These are phyloP conservation scores for Cornus florida DNA, from an alignment of 148 eudicot genomes.

Conservation along the genomic window DNA sequence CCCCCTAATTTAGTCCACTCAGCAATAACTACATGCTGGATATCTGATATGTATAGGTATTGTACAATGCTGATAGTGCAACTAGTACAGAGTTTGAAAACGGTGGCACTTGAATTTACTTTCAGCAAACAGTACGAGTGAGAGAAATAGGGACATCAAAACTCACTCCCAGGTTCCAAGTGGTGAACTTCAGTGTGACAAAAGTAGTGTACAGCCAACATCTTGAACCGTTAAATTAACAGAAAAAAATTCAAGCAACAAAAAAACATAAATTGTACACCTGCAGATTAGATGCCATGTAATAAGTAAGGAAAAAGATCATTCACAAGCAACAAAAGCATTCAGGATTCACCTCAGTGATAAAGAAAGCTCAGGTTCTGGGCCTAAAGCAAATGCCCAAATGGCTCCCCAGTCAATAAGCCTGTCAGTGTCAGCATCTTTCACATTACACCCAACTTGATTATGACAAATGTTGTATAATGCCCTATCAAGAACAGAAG, in stretches of 20 bases:
- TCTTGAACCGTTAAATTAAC: no score
- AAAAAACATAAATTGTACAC: no score
- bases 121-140: not conserved
- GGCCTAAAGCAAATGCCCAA: slow-evolving; percentile 96
- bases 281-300: no score
- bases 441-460: slow-evolving; percentile 30
- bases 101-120: not conserved
- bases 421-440: slow-evolving; percentile 17
- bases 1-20: not conserved
- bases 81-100: slow-evolving; percentile 7
- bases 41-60: not conserved
- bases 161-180: not conserved
- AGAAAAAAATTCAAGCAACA: no score
- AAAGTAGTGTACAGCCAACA: no score
- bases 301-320: no score
- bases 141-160: slow-evolving; percentile 6
- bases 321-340: not conserved
- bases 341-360: slow-evolving; percentile 60
- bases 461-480: slow-evolving; percentile 39
- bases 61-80: not conserved
- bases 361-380: slow-evolving; percentile 94
- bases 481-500: slow-evolving; percentile 65
- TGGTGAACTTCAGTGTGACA: no score
- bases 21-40: not conserved
- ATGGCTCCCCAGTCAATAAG: slow-evolving; percentile 79